Conservation (phyloP, 129 eudicot species). For the Escallonia herrerae region DNA sequence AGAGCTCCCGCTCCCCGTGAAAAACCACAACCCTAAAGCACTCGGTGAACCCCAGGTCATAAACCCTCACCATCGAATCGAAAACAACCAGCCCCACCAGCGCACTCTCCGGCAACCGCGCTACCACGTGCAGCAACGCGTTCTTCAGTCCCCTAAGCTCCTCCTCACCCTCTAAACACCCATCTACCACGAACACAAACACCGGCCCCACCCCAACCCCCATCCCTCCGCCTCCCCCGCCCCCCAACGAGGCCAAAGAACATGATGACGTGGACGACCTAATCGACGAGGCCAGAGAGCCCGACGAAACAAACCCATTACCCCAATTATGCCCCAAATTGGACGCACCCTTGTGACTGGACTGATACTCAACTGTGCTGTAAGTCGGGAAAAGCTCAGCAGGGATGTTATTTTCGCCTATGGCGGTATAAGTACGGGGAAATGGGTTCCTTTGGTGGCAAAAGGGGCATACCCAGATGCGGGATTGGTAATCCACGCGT, state of each 20-base stretch:
- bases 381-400: constrained; percentile 96
- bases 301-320: constrained; percentile 24
- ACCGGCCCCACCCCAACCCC: constrained; percentile 49
- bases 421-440: constrained; percentile 60
- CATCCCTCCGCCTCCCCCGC: constrained; percentile 22
- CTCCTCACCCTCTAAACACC: constrained; percentile 44
- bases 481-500: constrained; percentile 76
- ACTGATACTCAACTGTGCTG: constrained; percentile 76
- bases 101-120: constrained; percentile 76
- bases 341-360: constrained; percentile 29
- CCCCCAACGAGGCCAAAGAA: constrained; percentile 36
- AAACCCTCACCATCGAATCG: constrained; percentile 77
- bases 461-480: constrained; percentile 89
- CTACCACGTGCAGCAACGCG: constrained; percentile 62
- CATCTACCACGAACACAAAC: constrained; percentile 93
- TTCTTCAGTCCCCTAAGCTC: constrained; percentile 68
- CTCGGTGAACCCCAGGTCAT: constrained; percentile 77
- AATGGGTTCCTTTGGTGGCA: constrained; percentile 63
- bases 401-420: constrained; percentile 81
- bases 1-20: constrained; percentile 77
- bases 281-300: constrained; percentile 3
- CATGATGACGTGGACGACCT: constrained; percentile 22
- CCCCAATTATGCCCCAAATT: constrained; percentile 42
- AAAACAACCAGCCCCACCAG: constrained; percentile 87
- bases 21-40: constrained; percentile 77